Base-by-base conservation (phyloP, 2,329 filamentous ascomycete genomes). In the Aspergillus calidoustus region DNA sequence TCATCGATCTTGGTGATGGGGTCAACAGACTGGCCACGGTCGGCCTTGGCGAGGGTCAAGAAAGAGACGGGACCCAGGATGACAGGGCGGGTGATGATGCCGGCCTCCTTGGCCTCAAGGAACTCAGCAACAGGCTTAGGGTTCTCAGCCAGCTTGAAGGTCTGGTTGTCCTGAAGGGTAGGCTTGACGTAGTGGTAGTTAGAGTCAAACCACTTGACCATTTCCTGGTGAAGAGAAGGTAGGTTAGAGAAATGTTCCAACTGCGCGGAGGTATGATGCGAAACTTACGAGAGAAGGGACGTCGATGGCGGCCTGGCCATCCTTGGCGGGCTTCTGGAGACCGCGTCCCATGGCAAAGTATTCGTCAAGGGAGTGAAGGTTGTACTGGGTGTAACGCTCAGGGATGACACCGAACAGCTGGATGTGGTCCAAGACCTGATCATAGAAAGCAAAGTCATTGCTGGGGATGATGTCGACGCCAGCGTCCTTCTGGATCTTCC, bases 181-280 rank as follows among this genome's bases (percentile, higher is more conserved):
- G 95, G 95, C 89, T 98, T 98, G 84, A 98, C 95, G 82, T 99
- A 99, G 88, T 98, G 95, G 90, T 99, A 99, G 91, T 99, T 99
- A 70, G 93, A 97, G 87, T 99, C 95, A 79, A 99, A 99, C 95
- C 95, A 99, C 87, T 99, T 99, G 75, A 99, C 95, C 95, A 99
- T 99, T 87, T 99, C 95, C 84, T 85, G 63, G 31, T 63, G 8
- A 23, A 28, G 19, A 28, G 25, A 28, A 28, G 25, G 41, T 31
- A 15, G 28, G 47, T 57, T 30, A 57, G 55, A 41, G n/a, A 41
- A 8, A 13, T 6, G 22, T 7, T 13, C 49, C 15, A 17, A 5
- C 7, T 4, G 19, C 15, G n/a, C n/a, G 34, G 4, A 8, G 38
- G n/a, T 5, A 19, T 0, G 5, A 44, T 43, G 17, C 62, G 30